Evolutionary conservation across 2,329 filamentous ascomycete genomes (phyloP), one percentile per base, ranked within the genome.

Genomic region (Metarhizium sp.): DNA sequence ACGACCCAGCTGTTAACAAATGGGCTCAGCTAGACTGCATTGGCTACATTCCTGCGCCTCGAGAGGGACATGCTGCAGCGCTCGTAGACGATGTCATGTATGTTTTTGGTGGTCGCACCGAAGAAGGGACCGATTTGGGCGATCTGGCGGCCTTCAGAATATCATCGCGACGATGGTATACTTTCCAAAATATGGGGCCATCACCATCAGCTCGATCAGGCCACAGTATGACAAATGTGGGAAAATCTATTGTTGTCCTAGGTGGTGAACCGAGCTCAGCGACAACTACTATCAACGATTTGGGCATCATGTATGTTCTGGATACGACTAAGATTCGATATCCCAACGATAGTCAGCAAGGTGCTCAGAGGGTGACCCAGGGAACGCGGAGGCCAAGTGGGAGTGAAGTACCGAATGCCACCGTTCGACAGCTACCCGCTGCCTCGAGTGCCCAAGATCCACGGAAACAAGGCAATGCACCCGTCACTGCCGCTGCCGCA

Each of bases 71-170:
- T 69, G 92, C 95, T 13, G 90, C 94, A 14, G 86, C 92, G 4
- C 77, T 99, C 20, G 92, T 99, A 47, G 90, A 94, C 68, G 94
- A 99, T 68, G 94, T 96, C 57, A 99, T 99, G 95, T 99, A 99
- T 74, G 85, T 99, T 58, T 99, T 99, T 69, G 95, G 95, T 62
- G 94, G 94, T 48, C 87, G 94, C 57, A 96, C 91, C 0, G 90
- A 96, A 66, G 92, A 97, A 62, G 94, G 94, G 1, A 83, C 86
- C 32, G 94, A 99, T 68, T 76, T 99, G 4, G 94, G 92, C 38
- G 94, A 99, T 70, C 78, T 99, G 47, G 92, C 94, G 2, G 94
- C 94, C 1, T 84, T 84, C 63, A 73, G 79, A 53, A 83, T 84
- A 57, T 84, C 87, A 1, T 91, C 91, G 11, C 85, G 90, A 60